Base-by-base conservation (phyloP, 169 alveolate species). In the Plasmodium fragile region DNA sequence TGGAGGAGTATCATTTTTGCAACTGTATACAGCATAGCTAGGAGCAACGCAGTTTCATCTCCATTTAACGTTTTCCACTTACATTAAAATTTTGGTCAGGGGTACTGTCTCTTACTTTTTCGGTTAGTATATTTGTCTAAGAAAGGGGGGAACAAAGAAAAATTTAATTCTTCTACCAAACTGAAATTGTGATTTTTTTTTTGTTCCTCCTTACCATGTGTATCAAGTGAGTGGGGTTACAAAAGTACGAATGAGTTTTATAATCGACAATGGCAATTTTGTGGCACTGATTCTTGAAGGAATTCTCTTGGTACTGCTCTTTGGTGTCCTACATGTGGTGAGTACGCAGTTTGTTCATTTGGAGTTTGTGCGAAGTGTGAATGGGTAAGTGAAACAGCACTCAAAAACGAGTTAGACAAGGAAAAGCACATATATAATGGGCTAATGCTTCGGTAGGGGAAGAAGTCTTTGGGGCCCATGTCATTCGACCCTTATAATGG, bases 241-340 rank as follows among this genome's bases (percentile, higher is more conserved):
- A 87, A 87, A 87, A 87, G 82, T 75, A 87, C 3, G 93, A 72
- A 77, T 87, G 89, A 3, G 93, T 87, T 49, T 78, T 87, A 79
- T 87, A 87, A 77, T 87, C 89, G 70, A 87, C 93, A 7, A 78
- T 77, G 70, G 81, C 81, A 78, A 87, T 87, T 87, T 87, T 49
- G 49, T 77, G 78, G 25, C 93, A 87, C 34, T 87, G 93, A 69
- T 87, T 87, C 78, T 87, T 87, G 72, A 87, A 87, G 30, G 93
- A 78, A 36, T 77, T 87, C n/a, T 78, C 82, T 87, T 87, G 93
- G 45, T 87, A 87, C 43, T 87, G 80, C 32, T 87, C 93, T 65
- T 77, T 87, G 13, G 93, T 87, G 43, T 87, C 93, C 93, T 87
- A 78, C 39, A 87, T 59, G 59, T 45, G 18, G 3, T 45, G 59